Evolutionary conservation across 2,329 filamentous ascomycete genomes (phyloP).

Genomic region (Bertia moriformis): DNA sequence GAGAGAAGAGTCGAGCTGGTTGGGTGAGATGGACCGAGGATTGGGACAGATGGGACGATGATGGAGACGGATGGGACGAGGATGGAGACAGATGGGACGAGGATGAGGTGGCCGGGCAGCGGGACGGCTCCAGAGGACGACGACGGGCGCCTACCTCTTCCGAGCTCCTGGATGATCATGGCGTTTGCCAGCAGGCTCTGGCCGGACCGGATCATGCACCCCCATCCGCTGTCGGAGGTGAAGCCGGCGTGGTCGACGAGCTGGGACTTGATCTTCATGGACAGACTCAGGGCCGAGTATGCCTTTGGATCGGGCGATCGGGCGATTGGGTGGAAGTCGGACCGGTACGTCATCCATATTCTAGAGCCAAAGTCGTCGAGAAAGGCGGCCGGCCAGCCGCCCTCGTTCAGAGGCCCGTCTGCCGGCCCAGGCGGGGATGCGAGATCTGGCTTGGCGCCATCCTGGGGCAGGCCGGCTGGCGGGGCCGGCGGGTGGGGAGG

Average conservation of each 20-base stretch:
- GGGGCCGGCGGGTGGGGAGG: no score
- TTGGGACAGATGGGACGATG: no score
- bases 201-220: conserved; percentile 95
- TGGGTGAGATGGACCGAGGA: no score
- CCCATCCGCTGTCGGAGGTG: conserved; percentile 89
- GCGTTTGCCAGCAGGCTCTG: conserved; percentile 87
- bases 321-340: conserved; percentile 71
- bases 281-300: conserved; percentile 57
- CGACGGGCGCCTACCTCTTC: conserved; percentile 68
- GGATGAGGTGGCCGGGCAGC: no score
- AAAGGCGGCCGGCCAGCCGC: conserved; percentile 77
- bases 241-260: conserved; percentile 70
- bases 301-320: conserved; percentile 65
- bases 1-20: no score
- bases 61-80: no score
- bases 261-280: conserved; percentile 70
- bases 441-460: no score
- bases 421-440: no score
- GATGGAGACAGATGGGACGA: no score
- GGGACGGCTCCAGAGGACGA: no score
- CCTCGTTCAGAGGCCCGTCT: no score
- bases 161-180: conserved; percentile 56
- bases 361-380: conserved; percentile 83
- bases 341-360: conserved; percentile 94
- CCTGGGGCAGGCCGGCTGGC: background rate